These are phyloP conservation scores for Asterophora parasitica DNA, from an alignment of 768 basidiomycete species.

Conservation along the genomic window DNA sequence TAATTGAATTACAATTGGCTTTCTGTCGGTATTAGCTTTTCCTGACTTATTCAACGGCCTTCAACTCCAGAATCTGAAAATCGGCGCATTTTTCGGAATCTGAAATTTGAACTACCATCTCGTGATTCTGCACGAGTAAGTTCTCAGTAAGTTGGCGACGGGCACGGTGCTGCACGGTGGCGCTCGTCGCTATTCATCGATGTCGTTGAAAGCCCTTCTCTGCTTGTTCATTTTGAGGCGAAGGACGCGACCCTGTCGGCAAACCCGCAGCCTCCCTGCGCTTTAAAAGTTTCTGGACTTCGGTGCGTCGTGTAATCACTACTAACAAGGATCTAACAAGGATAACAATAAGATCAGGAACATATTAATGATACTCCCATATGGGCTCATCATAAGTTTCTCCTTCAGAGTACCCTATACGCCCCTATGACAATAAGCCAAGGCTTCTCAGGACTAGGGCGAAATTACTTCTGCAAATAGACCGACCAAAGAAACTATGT, in stretches of 20 bases:
- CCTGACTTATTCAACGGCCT: background rate
- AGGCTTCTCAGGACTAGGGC: conserved; percentile 19
- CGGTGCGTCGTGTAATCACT: conserved; percentile 12
- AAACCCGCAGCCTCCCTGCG: background rate
- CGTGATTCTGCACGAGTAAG: too few species aligned
- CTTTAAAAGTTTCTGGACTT: conserved; percentile 14
- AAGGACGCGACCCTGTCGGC: background rate
- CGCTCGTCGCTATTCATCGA: too few species aligned
- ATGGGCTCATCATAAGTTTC: conserved; percentile 15
- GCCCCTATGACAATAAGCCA: conserved; percentile 20
- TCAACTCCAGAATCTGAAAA: too few species aligned
- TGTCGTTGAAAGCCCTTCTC: too few species aligned
- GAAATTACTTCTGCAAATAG: conserved; percentile 16
- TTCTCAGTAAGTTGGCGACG: too few species aligned
- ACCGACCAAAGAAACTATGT: conserved; percentile 4
- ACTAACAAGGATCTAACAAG: conserved; percentile 16
- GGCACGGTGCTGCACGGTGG: too few species aligned
- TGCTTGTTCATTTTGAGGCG: background rate
- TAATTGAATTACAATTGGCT: too few species aligned
- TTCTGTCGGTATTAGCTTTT: background rate
- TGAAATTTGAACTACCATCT: too few species aligned
- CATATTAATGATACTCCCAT: conserved; percentile 16
- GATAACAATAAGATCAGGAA: conserved; percentile 42
- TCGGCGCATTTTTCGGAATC: too few species aligned
- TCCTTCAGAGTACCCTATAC: conserved; percentile 9